Percentiles rank a stretch among this genome's conserved stretches.
Evolutionary conservation across 2,329 filamentous ascomycete species (phyloP).

Genomic region (Xenoacremonium recifei): DNA sequence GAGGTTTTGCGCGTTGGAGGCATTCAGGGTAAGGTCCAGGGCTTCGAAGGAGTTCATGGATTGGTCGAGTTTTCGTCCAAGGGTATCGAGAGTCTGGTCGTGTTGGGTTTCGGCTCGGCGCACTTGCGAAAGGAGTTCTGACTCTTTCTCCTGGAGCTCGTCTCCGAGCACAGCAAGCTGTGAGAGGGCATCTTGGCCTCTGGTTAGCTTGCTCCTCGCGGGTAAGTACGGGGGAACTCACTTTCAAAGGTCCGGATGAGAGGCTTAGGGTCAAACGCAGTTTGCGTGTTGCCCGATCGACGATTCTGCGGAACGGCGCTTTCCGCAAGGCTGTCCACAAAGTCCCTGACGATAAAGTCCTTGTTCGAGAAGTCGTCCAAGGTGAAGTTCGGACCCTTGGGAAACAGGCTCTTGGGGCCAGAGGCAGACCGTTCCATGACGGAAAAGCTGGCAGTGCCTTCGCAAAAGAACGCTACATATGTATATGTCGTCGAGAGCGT

Average conservation of each 20-base stretch:
- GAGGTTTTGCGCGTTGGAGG: conserved; percentile 41
- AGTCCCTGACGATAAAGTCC: conserved; percentile 98
- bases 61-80: conserved; percentile 86
- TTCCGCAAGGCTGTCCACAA: conserved; percentile 90
- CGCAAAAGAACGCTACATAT: conserved; percentile 30
- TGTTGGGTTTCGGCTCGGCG: conserved; percentile 90
- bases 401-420: conserved; percentile 67
- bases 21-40: conserved; percentile 79
- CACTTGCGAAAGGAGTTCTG: conserved; percentile 85
- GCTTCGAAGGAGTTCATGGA: conserved; percentile 91
- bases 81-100: conserved; percentile 82
- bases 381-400: conserved; percentile 77
- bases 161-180: conserved; percentile 71
- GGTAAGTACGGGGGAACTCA: conserved; percentile 31
- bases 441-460: conserved; percentile 18
- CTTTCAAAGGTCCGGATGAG: conserved; percentile 93
- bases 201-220: conserved; percentile 10
- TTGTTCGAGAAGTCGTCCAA: conserved; percentile 85
- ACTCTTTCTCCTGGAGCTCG: conserved; percentile 86
- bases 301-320: conserved; percentile 76
- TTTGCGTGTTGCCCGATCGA: conserved; percentile 66
- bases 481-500: conserved; percentile 10
- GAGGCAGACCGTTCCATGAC: conserved; percentile 44
- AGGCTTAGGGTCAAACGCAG: conserved; percentile 89
- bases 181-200: conserved; percentile 55